Percentiles rank a stretch among this genome's conserved stretches.
Evolutionary conservation across 768 basidiomycete species (phyloP).

Genomic region (Tylopilus felleus): DNA sequence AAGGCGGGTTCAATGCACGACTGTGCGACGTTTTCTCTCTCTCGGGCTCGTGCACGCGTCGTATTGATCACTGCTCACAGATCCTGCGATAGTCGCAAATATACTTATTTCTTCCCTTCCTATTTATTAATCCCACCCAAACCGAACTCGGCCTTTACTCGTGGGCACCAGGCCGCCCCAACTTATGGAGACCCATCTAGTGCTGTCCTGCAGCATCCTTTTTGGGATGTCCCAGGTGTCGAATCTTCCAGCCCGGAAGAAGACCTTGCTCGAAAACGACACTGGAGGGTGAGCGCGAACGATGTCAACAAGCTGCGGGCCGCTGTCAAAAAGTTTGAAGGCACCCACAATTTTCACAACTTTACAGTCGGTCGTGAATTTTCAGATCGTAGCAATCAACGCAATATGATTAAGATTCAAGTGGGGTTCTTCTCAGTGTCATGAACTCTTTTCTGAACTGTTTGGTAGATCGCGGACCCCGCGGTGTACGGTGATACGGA

Average conservation of each 20-base stretch:
- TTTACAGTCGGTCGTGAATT: conserved; percentile 90
- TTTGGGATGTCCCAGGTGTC: conserved; percentile 51
- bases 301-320: conserved; percentile 56
- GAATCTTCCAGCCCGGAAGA: conserved; percentile 46
- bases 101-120: conserved; percentile 95
- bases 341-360: conserved; percentile 97
- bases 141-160: conserved; percentile 62
- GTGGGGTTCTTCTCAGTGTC: conserved; percentile 35
- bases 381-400: conserved; percentile 72
- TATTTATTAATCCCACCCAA: conserved; percentile 91
- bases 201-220: conserved; percentile 43
- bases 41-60: not conserved
- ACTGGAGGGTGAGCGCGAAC: conserved; percentile 60
- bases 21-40: conserved; percentile 39
- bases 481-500: conserved; percentile 87
- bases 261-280: conserved; percentile 63
- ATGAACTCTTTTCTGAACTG: not conserved
- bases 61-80: conserved; percentile 37
- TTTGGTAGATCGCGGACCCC: conserved; percentile 71
- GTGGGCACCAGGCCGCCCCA: conserved; percentile 37
- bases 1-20: conserved; percentile 81
- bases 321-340: conserved; percentile 65
- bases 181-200: conserved; percentile 8
- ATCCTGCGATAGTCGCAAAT: conserved; percentile 91
- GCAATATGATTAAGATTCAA: conserved; percentile 87